These are phyloP conservation scores for Pleurotus salmoneostramineus DNA, from an alignment of 768 basidiomycete species.

Conservation along the genomic window DNA sequence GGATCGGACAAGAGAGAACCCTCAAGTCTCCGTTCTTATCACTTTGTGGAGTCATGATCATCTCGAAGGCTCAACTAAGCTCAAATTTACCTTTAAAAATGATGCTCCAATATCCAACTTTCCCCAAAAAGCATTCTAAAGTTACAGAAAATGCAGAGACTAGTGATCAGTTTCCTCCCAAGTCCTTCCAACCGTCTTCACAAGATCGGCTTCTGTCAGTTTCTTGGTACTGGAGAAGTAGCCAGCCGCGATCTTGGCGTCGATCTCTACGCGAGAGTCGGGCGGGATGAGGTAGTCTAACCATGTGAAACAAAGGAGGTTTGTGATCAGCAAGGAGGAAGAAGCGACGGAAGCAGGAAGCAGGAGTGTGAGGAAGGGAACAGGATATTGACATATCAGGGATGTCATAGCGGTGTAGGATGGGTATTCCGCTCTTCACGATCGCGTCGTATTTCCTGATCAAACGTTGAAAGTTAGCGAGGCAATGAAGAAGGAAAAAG, in stretches of 20 bases:
- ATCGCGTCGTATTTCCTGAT: conserved; percentile 94
- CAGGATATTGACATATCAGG: conserved; percentile 46
- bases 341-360: background rate
- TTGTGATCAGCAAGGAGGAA: background rate
- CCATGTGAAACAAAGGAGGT: background rate
- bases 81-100: too few relatives aligned
- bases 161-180: conserved; percentile 91
- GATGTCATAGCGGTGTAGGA: conserved; percentile 79
- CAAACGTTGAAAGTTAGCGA: conserved; percentile 3
- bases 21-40: too few relatives aligned
- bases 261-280: conserved; percentile 90
- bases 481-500: background rate
- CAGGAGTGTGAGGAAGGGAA: too few relatives aligned
- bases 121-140: too few relatives aligned
- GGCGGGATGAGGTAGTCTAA: conserved; percentile 73
- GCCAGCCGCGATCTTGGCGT: conserved; percentile 93
- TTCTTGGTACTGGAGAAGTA: conserved; percentile 85
- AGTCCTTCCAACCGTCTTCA: conserved; percentile 81
- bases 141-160: too few relatives aligned
- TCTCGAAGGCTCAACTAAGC: too few relatives aligned
- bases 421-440: conserved; percentile 82
- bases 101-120: too few relatives aligned
- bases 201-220: conserved; percentile 72
- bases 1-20: too few relatives aligned
- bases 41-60: too few relatives aligned